Conservation (phyloP, 2,329 filamentous ascomycete species). For the Alternaria arborescens region DNA sequence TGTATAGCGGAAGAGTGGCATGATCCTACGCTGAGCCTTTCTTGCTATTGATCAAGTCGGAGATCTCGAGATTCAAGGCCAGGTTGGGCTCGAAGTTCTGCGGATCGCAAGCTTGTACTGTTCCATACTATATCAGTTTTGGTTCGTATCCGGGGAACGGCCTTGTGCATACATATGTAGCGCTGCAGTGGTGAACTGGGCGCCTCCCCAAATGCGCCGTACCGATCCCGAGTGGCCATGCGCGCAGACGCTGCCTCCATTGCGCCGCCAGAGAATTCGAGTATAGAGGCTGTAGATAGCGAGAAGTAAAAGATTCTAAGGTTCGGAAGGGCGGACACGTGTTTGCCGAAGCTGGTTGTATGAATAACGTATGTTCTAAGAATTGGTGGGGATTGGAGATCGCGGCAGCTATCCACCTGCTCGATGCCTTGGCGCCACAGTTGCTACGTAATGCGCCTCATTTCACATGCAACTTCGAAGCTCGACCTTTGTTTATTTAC, state of each 20-base stretch:
- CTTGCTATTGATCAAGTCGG: slow-evolving; percentile 96
- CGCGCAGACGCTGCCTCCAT: slow-evolving; percentile 96
- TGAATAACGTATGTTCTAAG: slow-evolving; percentile 19
- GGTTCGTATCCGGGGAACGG: not conserved
- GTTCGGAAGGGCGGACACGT: slow-evolving; percentile 4
- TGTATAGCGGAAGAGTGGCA: not conserved
- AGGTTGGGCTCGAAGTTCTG: slow-evolving; percentile 99
- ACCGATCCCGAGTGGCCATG: slow-evolving; percentile 94
- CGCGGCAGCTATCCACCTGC: slow-evolving; percentile 16
- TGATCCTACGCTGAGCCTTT: slow-evolving; percentile 80
- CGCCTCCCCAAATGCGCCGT: slow-evolving; percentile 80
- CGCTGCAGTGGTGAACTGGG: slow-evolving; percentile 88
- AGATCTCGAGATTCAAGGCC: slow-evolving; percentile 93
- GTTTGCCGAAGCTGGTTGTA: slow-evolving; percentile 12
- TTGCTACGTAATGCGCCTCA: slow-evolving; percentile 26
- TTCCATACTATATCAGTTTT: slow-evolving; percentile 21
- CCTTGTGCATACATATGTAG: slow-evolving; percentile 73
- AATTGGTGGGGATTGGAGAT: slow-evolving; percentile 24
- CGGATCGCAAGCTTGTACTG: slow-evolving; percentile 90
- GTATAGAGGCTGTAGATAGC: not conserved
- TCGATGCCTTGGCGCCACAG: slow-evolving; percentile 25
- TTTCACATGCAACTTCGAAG: slow-evolving; percentile 10
- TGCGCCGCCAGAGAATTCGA: slow-evolving; percentile 25
- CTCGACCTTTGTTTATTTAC: slow-evolving; percentile 1
- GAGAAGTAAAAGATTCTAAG: not conserved